Percentiles rank a stretch among this genome's conserved stretches.
Conservation (phyloP, 2,329 filamentous ascomycete genomes). For the Gremmenia infestans region DNA sequence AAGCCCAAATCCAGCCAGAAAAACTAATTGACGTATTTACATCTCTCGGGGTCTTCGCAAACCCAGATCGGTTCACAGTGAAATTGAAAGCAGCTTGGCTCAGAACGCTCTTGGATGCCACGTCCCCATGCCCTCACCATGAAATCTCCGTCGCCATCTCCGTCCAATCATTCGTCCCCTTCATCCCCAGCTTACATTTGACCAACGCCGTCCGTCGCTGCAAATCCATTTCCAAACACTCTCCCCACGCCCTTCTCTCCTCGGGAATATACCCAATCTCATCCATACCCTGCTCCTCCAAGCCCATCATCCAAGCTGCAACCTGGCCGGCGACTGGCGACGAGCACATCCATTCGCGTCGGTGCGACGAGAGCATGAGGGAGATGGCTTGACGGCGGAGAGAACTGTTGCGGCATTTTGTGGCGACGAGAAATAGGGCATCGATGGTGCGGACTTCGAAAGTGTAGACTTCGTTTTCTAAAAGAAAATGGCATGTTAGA, state of each 20-base stretch:
- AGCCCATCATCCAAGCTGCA: constrained; percentile 21
- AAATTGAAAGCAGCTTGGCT: not conserved
- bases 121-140: not conserved
- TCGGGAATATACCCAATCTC: constrained; percentile 18
- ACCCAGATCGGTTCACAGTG: no score
- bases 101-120: not conserved
- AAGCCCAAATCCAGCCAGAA: no score
- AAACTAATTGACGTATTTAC: no score
- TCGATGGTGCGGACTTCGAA: constrained; percentile 46
- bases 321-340: constrained; percentile 18
- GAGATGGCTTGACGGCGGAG: constrained; percentile 57
- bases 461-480: constrained; percentile 14
- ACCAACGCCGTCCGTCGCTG: constrained; percentile 9
- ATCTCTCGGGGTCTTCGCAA: no score
- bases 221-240: constrained; percentile 16
- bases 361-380: constrained; percentile 52
- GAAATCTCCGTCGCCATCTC: constrained; percentile 4
- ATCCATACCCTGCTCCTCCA: constrained; percentile 23
- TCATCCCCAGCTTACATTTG: constrained; percentile 11
- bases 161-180: constrained; percentile 6
- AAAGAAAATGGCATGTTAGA: not conserved
- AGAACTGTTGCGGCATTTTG: constrained; percentile 54
- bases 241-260: constrained; percentile 14
- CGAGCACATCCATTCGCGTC: constrained; percentile 65
- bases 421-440: constrained; percentile 58